Conservation (phyloP, 148 eudicot genomes). For the Chenopodium album region DNA sequence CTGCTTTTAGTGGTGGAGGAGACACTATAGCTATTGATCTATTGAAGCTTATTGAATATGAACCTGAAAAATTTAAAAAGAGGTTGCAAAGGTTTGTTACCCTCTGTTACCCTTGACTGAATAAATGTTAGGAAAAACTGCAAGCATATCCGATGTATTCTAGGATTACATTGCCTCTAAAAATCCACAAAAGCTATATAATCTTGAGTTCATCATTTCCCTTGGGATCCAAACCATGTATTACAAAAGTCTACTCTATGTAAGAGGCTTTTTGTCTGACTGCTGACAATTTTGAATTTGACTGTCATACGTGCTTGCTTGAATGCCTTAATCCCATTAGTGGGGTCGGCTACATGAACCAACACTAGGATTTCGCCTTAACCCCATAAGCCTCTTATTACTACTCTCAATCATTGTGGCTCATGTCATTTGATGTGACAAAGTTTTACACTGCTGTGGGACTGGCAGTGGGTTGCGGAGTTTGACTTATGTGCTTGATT, state of each 20-base stretch:
- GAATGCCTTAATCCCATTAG: no score
- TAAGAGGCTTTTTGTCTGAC: neutral
- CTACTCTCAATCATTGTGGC: no score
- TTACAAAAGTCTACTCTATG: neutral
- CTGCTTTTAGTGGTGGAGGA: constrained; percentile 15
- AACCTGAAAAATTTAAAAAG: constrained; percentile 31
- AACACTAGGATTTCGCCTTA: no score
- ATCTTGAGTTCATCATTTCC: neutral
- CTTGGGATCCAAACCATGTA: neutral
- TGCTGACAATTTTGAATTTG: neutral
- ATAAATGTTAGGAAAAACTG: neutral
- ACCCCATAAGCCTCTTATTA: no score
- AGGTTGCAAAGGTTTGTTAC: constrained; percentile 34
- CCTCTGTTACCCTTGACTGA: neutral
- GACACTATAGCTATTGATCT: constrained; percentile 24
- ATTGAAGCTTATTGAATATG: constrained; percentile 33
- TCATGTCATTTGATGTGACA: no score
- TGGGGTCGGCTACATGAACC: no score
- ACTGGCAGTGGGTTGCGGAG: no score
- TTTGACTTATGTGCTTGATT: neutral
- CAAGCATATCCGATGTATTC: neutral
- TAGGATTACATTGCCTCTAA: neutral
- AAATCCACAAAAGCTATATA: neutral
- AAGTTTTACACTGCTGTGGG: no score
- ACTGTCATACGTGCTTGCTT: neutral